Evolutionary conservation across 2,329 filamentous ascomycete genomes (phyloP), one percentile per base, ranked within the genome.

Genomic region (Diaporthe aspalathi): DNA sequence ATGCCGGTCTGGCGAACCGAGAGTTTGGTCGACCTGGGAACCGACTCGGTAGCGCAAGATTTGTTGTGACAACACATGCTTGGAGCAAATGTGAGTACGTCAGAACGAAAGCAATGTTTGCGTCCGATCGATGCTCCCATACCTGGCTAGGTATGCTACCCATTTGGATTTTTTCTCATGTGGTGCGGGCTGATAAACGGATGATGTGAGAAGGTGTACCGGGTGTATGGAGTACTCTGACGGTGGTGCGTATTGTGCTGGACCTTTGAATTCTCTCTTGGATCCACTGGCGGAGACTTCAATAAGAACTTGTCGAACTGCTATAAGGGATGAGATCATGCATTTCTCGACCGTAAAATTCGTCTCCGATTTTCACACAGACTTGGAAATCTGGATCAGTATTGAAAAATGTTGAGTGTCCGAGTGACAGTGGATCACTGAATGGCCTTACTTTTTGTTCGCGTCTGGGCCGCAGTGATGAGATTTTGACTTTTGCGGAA

Each of bases 21-120:
- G n/a, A 50, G 60, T 65, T 65, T 65, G 60, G 60, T 65, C 60
- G 60, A 50, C 60, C 60, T 65, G 60, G 60, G 60, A 65, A 65
- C 60, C 60, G 60, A 38, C 20, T 38, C n/a, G 60, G 43, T 35
- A 65, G 45, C 60, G 45, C 24, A 27, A 27, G 29, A 65, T 65
- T 65, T 65, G 45, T 50, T 38, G n/a, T 65, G 29, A 65, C 60
- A 65, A 65, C 60, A 65, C 24, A 38, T 12, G 29, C 60, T 22
- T 50, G 20, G 47, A 38, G 16, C 50, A 5, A 1, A 50, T 7
- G 16, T 8, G 29, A n/a, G 14, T 8, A 38, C n/a, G 60, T 65
- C 45, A 65, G n/a, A 17, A 38, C 12, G 3, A 4, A 6, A 27
- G 9, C 3, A 38, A 24, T 4, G 12, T 38, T 24, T 50, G 20